Conservation (phyloP, 1,284 basidiomycete species). For the Leccinum subfulvum region DNA sequence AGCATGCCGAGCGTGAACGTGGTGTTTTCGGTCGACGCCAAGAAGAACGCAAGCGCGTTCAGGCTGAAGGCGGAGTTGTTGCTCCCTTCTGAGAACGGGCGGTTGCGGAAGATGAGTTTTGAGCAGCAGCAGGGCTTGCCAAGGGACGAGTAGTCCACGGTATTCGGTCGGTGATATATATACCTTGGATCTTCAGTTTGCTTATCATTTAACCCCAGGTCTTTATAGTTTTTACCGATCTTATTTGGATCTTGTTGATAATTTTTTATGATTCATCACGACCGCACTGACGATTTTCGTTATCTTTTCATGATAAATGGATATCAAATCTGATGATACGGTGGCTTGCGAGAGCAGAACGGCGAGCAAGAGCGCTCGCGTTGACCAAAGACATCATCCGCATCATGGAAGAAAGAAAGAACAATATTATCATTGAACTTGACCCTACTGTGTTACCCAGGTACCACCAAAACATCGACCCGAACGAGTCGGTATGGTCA, state of each 20-base stretch:
- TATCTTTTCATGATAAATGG: not conserved
- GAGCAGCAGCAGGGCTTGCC: constrained; percentile 16
- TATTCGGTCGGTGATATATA: not conserved
- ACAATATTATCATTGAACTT: too few species aligned
- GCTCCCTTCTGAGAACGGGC: constrained; percentile 41
- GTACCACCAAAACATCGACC: constrained; percentile 10
- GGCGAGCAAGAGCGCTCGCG: too few species aligned
- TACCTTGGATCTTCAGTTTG: not conserved
- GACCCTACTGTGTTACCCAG: too few species aligned
- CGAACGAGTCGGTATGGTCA: constrained; percentile 47
- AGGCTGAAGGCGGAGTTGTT: constrained; percentile 31
- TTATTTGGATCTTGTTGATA: not conserved
- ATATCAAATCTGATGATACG: not conserved
- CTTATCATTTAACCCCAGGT: not conserved
- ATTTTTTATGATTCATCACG: not conserved
- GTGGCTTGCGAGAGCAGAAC: too few species aligned
- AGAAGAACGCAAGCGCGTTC: constrained; percentile 44
- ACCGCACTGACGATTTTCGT: not conserved
- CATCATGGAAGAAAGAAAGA: too few species aligned
- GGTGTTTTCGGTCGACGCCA: constrained; percentile 50
- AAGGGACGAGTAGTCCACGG: constrained; percentile 41
- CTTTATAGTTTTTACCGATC: not conserved
- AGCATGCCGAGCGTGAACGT: constrained; percentile 70
- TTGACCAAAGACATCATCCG: too few species aligned
- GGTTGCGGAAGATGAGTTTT: constrained; percentile 42